Conservation (phyloP, 192 early-diverging fungal genomes). For the Entomortierella parvispora region DNA sequence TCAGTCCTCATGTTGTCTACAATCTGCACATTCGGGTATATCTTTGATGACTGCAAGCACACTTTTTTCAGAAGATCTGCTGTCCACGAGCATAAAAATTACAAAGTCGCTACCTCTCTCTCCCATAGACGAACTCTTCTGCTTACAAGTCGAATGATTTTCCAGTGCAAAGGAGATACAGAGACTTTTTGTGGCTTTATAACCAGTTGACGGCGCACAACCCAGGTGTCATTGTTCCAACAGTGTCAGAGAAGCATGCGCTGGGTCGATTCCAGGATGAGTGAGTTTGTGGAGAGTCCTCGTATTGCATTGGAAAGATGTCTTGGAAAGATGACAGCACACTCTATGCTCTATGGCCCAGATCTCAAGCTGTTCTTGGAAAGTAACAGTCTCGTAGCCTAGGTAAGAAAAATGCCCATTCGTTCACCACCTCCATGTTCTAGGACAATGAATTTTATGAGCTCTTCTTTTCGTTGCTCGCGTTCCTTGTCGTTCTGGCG, state of each 20-base stretch:
- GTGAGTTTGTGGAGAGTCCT: constrained; percentile 93
- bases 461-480: too few species aligned
- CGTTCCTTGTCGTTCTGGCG: too few species aligned
- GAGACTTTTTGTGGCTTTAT: constrained; percentile 95
- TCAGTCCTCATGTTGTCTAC: constrained; percentile 88
- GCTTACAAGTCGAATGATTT: constrained; percentile 81
- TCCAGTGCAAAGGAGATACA: constrained; percentile 85
- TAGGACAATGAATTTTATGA: too few species aligned
- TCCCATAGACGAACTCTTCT: constrained; percentile 74
- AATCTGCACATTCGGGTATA: constrained; percentile 81
- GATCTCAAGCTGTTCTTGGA: constrained; percentile 90
- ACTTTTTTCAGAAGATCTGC: too few species aligned
- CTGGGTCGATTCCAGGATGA: constrained; percentile 93
- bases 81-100: not conserved
- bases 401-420: constrained; percentile 61
- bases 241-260: constrained; percentile 94
- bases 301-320: constrained; percentile 86
- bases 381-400: constrained; percentile 83
- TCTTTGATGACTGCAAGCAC: not conserved
- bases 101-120: not conserved
- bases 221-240: constrained; percentile 91
- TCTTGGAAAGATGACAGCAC: constrained; percentile 79
- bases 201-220: constrained; percentile 80
- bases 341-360: constrained; percentile 82
- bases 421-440: too few species aligned